phyloP scores from a whole-genome alignment of 495 filamentous ascomycete species.

The Saxophila tyrrhenica region DNA sequence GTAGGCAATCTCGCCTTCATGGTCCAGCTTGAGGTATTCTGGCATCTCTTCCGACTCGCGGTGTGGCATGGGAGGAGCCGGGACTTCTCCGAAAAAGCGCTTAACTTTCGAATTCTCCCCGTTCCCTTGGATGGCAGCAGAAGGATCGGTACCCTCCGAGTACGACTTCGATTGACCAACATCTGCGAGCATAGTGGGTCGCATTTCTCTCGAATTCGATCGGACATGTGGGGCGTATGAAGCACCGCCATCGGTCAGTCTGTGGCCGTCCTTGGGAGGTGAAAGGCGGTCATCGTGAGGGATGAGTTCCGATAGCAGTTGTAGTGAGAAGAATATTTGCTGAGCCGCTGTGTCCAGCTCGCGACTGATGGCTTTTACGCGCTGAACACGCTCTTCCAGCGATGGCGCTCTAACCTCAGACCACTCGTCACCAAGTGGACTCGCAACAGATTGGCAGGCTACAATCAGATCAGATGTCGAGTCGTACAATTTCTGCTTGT shows the following conservation, averaged over 20 bases:
- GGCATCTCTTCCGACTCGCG: slow-evolving; percentile 62
- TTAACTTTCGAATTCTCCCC: slow-evolving; percentile 69
- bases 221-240: slow-evolving; percentile 16
- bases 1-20: slow-evolving; percentile 82
- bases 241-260: slow-evolving; percentile 26
- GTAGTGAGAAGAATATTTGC: slow-evolving; percentile 76
- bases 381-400: slow-evolving; percentile 75
- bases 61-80: slow-evolving; percentile 38
- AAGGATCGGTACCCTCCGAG: slow-evolving; percentile 48
- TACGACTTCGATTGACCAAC: slow-evolving; percentile 50
- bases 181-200: slow-evolving; percentile 22
- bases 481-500: slow-evolving; percentile 89
- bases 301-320: slow-evolving; percentile 73
- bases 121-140: slow-evolving; percentile 48
- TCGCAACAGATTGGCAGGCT: slow-evolving; percentile 74
- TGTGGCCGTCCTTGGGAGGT: slow-evolving; percentile 35
- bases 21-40: slow-evolving; percentile 73
- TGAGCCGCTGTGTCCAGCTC: slow-evolving; percentile 78
- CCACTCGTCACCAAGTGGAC: slow-evolving; percentile 91
- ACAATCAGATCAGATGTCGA: slow-evolving; percentile 79
- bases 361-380: slow-evolving; percentile 59
- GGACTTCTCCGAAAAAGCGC: slow-evolving; percentile 82
- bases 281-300: slow-evolving; percentile 38
- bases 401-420: slow-evolving; percentile 80
- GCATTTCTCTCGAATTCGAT: slow-evolving; percentile 16